Percentiles rank a stretch among this genome's conserved stretches.
These are phyloP conservation scores for Ceratobasidium sp. DNA, from an alignment of 1,284 basidiomycete genomes.

Conservation along the genomic window DNA sequence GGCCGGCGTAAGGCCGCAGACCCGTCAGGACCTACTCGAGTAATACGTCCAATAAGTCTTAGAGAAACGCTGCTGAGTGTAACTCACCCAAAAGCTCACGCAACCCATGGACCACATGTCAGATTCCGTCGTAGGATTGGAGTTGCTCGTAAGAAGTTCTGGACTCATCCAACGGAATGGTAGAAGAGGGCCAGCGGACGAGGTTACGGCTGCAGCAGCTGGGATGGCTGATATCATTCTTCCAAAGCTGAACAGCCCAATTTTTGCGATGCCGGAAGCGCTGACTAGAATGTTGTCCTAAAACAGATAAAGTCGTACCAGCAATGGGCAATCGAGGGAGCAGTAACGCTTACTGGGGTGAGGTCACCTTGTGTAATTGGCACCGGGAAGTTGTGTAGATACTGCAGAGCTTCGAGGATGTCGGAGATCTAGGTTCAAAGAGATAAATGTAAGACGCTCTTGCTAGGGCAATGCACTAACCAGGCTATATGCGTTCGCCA, in stretches of 20 bases:
- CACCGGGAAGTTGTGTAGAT: slow-evolving; percentile 26
- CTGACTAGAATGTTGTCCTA: slow-evolving; percentile 28
- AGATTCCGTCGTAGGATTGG: slow-evolving; percentile 15
- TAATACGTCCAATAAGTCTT: too few species aligned
- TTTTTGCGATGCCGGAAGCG: slow-evolving; percentile 6
- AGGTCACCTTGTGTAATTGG: slow-evolving; percentile 39
- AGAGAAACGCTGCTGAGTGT: neutral
- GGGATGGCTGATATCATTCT: slow-evolving; percentile 28
- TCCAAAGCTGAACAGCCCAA: slow-evolving; percentile 32
- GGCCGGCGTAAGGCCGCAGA: slow-evolving; percentile 8
- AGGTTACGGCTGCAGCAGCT: neutral
- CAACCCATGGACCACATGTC: slow-evolving; percentile 38
- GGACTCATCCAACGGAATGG: slow-evolving; percentile 40
- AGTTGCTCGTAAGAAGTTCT: slow-evolving; percentile 7
- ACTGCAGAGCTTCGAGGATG: slow-evolving; percentile 24
- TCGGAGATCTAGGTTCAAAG: slow-evolving; percentile 16
- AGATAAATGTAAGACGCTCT: neutral
- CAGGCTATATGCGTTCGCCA: slow-evolving; percentile 37
- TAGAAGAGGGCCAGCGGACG: slow-evolving; percentile 10
- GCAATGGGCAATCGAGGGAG: neutral
- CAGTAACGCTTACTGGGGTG: neutral
- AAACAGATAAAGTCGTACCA: neutral
- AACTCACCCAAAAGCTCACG: slow-evolving; percentile 30
- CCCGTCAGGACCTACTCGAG: slow-evolving; percentile 8
- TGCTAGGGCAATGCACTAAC: neutral